phyloP scores from a whole-genome alignment of 768 basidiomycete genomes.

The Leccinum fibrillosum region DNA sequence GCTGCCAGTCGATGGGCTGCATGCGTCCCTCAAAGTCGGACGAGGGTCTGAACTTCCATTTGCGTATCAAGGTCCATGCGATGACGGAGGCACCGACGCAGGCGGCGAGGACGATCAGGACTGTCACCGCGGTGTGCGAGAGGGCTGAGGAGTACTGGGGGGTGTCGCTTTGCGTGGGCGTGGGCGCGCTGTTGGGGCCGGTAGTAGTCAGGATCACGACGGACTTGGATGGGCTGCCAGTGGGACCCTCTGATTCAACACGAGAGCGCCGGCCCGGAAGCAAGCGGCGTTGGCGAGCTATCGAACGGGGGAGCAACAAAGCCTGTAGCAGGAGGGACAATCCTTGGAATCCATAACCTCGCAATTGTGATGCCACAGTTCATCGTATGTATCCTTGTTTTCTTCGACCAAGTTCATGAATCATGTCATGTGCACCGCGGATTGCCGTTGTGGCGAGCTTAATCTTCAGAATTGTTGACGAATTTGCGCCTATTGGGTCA shows the following conservation, averaged over 20 bases:
- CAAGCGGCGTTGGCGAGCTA: slow-evolving; percentile 36
- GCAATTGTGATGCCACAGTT: slow-evolving; percentile 96
- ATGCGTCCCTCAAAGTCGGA: slow-evolving; percentile 79
- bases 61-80: slow-evolving; percentile 88
- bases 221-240: slow-evolving; percentile 51
- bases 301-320: slow-evolving; percentile 28
- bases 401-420: neutral
- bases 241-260: slow-evolving; percentile 61
- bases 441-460: slow-evolving; percentile 81
- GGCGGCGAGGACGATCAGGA: slow-evolving; percentile 68
- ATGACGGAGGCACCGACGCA: slow-evolving; percentile 66
- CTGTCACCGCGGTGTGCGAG: slow-evolving; percentile 46
- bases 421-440: slow-evolving; percentile 37
- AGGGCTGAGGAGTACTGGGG: slow-evolving; percentile 35
- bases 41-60: slow-evolving; percentile 86
- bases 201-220: slow-evolving; percentile 37
- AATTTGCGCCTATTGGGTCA: slow-evolving; percentile 19
- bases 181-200: slow-evolving; percentile 9
- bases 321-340: slow-evolving; percentile 80
- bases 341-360: slow-evolving; percentile 92
- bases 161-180: slow-evolving; percentile 22
- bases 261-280: slow-evolving; percentile 43
- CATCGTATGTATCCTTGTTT: slow-evolving; percentile 53
- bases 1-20: slow-evolving; percentile 87
- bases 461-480: slow-evolving; percentile 83